Base-by-base conservation (phyloP, 2,329 filamentous ascomycete species). In the Colletotrichum zoysiae region DNA sequence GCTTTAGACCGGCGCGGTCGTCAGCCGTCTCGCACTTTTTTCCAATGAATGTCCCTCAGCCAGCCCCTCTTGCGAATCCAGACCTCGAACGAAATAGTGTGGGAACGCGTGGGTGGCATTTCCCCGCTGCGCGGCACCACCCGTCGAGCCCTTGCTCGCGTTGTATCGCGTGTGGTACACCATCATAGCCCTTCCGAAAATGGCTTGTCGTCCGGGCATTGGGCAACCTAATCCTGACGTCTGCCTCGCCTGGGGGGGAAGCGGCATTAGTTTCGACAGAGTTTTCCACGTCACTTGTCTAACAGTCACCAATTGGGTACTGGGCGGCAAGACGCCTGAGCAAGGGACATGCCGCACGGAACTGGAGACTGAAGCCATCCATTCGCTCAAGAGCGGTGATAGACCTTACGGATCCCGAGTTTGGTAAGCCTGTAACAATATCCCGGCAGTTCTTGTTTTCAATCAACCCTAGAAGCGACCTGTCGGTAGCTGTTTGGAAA, bases 211-310 rank as follows among this genome's bases (percentile, higher is more conserved):
- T 70, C 70, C 70, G 69, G 46, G 44, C 30, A n/a, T 59, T 35
- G 58, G 55, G 38, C 48, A 72, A 72, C 60, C 63, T 67, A 64
- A 65, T 60, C 60, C 66, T 23, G 70, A 72, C 55, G 46, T 64
- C 70, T 56, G 16, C 26, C 26, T 58, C 65, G 23, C 11, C 57
- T 35, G 23, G 20, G 44, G 23, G 12, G 23, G 48, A 20, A 30
- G 38, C 40, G 35, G 59, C 60, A 56, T 69, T 71, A 64, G 69
- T n/a, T 30, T 26, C 55, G 12, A 26, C 23, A 44, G 55, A 59
- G 4, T 38, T 67, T 61, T 56, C 26, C 0, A 51, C 50, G 67
- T 62, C 63, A 61, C 62, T 33, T 20, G 38, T 26, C 56, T n/a
- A 33, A 55, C 67, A 5, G 16, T 59, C 38, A 11, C 61, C 18